Base-by-base conservation (phyloP, 2,329 filamentous ascomycete species). In the Fusarium sp. region DNA sequence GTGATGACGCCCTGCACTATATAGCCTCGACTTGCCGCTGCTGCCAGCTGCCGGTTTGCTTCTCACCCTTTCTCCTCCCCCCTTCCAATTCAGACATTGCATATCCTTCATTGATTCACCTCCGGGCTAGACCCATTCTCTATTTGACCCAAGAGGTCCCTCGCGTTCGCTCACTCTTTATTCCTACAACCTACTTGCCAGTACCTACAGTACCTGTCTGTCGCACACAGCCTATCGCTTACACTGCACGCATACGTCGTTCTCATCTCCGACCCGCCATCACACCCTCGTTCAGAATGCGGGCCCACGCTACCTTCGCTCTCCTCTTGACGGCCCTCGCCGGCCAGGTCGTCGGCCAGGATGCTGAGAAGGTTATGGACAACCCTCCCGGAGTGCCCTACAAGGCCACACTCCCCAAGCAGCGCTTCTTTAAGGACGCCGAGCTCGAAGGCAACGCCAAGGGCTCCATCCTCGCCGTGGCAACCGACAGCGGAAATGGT, bases 301-400 rank as follows among this genome's bases (percentile, higher is more conserved):
- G 72, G 33, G 50, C 67, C 60, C 73, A 69, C 57, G 66, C 71
- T 63, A 42, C 80, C 13, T 29, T 80, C 35, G 74, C 80, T 64
- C 35, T 78, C 45, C 52, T 82, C 52, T 74, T 80, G 42, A 75
- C 79, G 50, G 79, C 78, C 36, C 71, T 80, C 29, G 63, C 81
- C 38, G 76, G 80, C 31, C 77, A 79, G 36, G 80, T 71, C 31
- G 65, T 69, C 63, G 80, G 79, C 38, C 77, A 81, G 62, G 85
- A 90, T 75, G 91, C 91, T 52, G 81, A 85, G 11, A 79, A 86
- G 45, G 85, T 89, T 20, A 81, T 79, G 18, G 84, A 88, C 82
- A 94, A 94, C 83, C 88, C 91, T 2, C 68, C 80, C 5, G 87
- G 87, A 36, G 81, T 85, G 31, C 80, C 84, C 35, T 93, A 90